Evolutionary conservation across 495 filamentous ascomycete species (phyloP).

Genomic region (Hypomontagnella submonticulosa): DNA sequence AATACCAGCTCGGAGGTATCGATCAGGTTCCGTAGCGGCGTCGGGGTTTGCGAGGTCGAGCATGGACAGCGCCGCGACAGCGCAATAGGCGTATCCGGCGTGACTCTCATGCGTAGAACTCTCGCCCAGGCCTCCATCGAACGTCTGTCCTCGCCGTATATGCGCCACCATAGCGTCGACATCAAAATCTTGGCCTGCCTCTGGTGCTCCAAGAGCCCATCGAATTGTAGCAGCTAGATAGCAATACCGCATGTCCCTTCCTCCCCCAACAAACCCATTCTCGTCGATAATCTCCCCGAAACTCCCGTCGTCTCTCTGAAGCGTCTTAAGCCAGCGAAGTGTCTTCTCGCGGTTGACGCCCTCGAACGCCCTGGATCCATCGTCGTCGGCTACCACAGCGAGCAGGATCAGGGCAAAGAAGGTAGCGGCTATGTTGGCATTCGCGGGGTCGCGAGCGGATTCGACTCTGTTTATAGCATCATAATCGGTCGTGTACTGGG

Average conservation of each 20-base stretch:
- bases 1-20: conserved; percentile 50
- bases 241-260: conserved; percentile 86
- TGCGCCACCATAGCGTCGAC: conserved; percentile 74
- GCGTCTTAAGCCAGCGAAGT: conserved; percentile 74
- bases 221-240: conserved; percentile 83
- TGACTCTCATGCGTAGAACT: conserved; percentile 86
- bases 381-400: conserved; percentile 77
- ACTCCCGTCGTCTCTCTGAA: conserved; percentile 88
- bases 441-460: conserved; percentile 70
- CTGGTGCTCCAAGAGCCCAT: conserved; percentile 78
- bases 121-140: conserved; percentile 90
- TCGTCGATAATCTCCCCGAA: conserved; percentile 84
- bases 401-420: conserved; percentile 85
- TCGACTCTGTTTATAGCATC: conserved; percentile 47
- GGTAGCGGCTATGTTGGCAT: conserved; percentile 85
- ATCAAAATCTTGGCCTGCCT: conserved; percentile 77
- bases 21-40: conserved; percentile 44
- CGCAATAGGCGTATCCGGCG: conserved; percentile 90
- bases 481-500: conserved; percentile 49
- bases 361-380: conserved; percentile 56
- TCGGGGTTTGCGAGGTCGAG: conserved; percentile 59
- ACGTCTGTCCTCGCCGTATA: conserved; percentile 79
- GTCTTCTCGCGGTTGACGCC: conserved; percentile 74
- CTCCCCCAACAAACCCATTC: conserved; percentile 73
- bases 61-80: conserved; percentile 77